phyloP scores from a whole-genome alignment of 2,329 filamentous ascomycete species.

The Byssothecium circinans region DNA sequence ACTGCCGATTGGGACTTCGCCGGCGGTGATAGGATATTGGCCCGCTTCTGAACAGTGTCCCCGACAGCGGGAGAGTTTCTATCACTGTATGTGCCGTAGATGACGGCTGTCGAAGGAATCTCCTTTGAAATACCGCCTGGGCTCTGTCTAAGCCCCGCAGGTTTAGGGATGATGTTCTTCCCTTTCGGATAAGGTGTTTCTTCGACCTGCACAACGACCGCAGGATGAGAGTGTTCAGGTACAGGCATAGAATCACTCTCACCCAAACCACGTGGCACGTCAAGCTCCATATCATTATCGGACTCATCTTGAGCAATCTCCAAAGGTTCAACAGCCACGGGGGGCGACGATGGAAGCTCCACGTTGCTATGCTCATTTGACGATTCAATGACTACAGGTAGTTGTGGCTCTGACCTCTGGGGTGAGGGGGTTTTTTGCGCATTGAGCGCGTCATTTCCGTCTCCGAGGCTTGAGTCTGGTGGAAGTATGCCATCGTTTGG shows the following conservation, averaged over 20 bases:
- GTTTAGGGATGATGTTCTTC: constrained; percentile 8
- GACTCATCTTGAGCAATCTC: constrained; percentile 7
- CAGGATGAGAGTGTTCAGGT: neutral
- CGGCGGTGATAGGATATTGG: neutral
- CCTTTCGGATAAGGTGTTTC: constrained; percentile 32
- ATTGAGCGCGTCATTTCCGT: neutral
- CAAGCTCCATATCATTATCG: constrained; percentile 37
- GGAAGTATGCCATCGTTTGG: constrained; percentile 14
- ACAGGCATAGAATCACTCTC: constrained; percentile 13
- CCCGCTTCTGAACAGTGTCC: neutral
- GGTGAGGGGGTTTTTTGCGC: neutral
- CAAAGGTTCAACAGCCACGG: constrained; percentile 1
- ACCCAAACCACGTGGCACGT: constrained; percentile 35
- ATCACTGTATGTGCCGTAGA: constrained; percentile 29
- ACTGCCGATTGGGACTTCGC: neutral
- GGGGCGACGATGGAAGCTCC: constrained; percentile 21
- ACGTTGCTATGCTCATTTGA: constrained; percentile 14
- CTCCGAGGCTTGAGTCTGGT: constrained; percentile 34
- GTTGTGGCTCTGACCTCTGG: neutral
- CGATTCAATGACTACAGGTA: constrained; percentile 5
- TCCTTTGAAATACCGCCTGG: constrained; percentile 20
- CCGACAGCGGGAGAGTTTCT: constrained; percentile 3
- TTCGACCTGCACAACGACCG: constrained; percentile 28
- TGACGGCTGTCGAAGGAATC: constrained; percentile 27
- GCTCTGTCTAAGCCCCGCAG: constrained; percentile 7